These are phyloP conservation scores for Alternaria viburni DNA, from an alignment of 2,329 filamentous ascomycete genomes.

Conservation along the genomic window DNA sequence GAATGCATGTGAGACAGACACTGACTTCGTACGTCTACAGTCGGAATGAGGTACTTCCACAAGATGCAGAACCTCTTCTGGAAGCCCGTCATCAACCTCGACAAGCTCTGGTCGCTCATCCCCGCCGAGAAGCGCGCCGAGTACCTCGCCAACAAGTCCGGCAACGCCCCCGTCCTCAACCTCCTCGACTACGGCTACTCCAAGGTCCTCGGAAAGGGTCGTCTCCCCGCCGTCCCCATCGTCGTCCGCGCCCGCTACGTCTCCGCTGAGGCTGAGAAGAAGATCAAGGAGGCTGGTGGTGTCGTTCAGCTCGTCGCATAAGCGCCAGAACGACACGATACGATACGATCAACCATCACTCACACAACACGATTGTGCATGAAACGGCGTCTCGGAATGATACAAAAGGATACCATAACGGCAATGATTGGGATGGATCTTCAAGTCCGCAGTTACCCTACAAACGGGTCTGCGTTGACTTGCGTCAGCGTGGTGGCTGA, in stretches of 20 bases:
- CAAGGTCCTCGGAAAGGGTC: slow-evolving; percentile 98
- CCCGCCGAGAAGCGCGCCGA: slow-evolving; percentile 90
- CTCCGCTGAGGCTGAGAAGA: slow-evolving; percentile 94
- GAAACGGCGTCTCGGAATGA: slow-evolving; percentile 34
- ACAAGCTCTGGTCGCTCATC: slow-evolving; percentile 98
- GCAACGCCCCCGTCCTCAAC: slow-evolving; percentile 97
- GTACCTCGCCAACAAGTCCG: slow-evolving; percentile 84
- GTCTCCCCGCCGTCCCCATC: slow-evolving; percentile 88
- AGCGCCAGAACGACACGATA: slow-evolving; percentile 31
- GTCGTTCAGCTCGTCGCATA: slow-evolving; percentile 95
- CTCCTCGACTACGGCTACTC: slow-evolving; percentile 96
- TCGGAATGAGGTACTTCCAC: slow-evolving; percentile 65
- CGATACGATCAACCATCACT: background rate
- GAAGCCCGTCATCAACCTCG: slow-evolving; percentile 98
- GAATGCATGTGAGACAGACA: no score
- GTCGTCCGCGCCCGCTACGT: slow-evolving; percentile 96
- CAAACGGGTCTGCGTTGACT: slow-evolving; percentile 25
- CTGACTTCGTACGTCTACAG: slow-evolving; percentile 93
- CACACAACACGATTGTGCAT: slow-evolving; percentile 23
- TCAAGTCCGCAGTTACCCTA: slow-evolving; percentile 35
- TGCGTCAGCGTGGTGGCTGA: slow-evolving; percentile 59
- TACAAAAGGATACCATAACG: slow-evolving; percentile 38
- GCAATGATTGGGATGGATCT: slow-evolving; percentile 27
- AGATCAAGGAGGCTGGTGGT: slow-evolving; percentile 98
- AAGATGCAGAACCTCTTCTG: slow-evolving; percentile 94